Conservation (phyloP, 2,329 filamentous ascomycete species). For the Ascochyta pisi region DNA sequence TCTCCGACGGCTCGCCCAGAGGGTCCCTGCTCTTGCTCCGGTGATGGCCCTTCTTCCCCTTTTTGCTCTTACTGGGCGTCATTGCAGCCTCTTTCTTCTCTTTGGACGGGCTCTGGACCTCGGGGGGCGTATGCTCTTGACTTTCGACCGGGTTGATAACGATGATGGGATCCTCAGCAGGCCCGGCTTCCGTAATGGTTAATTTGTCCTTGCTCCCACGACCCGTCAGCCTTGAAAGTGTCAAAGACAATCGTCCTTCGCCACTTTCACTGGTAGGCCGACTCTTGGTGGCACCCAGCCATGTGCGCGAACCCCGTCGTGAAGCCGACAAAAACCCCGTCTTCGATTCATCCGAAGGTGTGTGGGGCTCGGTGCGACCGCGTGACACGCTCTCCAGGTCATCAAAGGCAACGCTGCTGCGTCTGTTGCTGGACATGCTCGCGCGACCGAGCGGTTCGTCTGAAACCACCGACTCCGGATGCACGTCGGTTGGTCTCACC, state of each 20-base stretch:
- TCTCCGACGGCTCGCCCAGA: constrained; percentile 34
- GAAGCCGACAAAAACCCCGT: constrained; percentile 41
- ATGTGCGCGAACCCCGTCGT: constrained; percentile 42
- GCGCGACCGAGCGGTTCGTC: constrained; percentile 40
- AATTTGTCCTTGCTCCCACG: constrained; percentile 54
- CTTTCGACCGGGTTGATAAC: constrained; percentile 31
- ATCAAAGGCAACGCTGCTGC: constrained; percentile 52
- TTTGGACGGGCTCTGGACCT: constrained; percentile 23
- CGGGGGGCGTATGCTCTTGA: constrained; percentile 4
- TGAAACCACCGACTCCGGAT: constrained; percentile 23
- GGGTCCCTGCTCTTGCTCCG: constrained; percentile 52
- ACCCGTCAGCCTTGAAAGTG: constrained; percentile 49
- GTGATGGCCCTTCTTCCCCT: constrained; percentile 44
- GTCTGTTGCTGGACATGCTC: constrained; percentile 48
- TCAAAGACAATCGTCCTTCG: constrained; percentile 52
- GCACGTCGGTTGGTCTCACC: constrained; percentile 20
- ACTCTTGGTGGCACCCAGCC: constrained; percentile 46
- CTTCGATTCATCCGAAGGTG: constrained; percentile 53
- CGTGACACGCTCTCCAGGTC: constrained; percentile 44
- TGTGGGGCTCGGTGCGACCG: constrained; percentile 48
- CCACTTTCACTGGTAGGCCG: constrained; percentile 52
- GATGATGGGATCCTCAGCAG: constrained; percentile 38
- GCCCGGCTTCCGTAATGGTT: constrained; percentile 25
- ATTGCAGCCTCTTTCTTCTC: constrained; percentile 35
- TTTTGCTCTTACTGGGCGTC: constrained; percentile 40